These are phyloP conservation scores for Dimargaris xerosporica DNA, from an alignment of 192 early-diverging fungal genomes.

Conservation along the genomic window DNA sequence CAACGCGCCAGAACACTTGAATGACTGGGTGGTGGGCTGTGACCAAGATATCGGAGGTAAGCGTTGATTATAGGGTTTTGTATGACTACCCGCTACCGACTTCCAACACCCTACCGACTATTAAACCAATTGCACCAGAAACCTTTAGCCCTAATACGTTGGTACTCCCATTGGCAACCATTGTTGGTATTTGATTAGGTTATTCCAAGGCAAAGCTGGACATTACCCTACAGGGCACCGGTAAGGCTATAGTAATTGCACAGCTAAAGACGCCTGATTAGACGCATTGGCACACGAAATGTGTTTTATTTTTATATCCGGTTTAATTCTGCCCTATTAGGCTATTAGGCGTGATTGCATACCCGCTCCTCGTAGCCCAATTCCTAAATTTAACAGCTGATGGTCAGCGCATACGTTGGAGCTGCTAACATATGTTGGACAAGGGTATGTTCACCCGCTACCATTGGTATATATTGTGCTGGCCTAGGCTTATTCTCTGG, in stretches of 20 bases:
- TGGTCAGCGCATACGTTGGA: background rate
- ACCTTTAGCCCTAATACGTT: slow-evolving; percentile 9
- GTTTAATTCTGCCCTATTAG: background rate
- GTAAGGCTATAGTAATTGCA: slow-evolving; percentile 20
- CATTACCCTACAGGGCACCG: slow-evolving; percentile 38
- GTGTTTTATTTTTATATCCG: background rate
- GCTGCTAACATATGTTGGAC: background rate
- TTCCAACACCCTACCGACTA: background rate
- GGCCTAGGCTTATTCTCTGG: slow-evolving; percentile 56
- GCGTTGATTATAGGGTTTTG: background rate
- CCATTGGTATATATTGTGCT: background rate
- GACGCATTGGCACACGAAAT: background rate
- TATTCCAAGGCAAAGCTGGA: slow-evolving; percentile 63
- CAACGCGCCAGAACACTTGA: slow-evolving; percentile 42
- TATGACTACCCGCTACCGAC: background rate
- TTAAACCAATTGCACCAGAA: background rate
- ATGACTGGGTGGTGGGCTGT: slow-evolving; percentile 66
- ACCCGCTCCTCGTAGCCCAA: background rate
- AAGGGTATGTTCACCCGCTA: no score
- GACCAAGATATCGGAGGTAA: slow-evolving; percentile 81
- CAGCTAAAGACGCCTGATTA: slow-evolving; percentile 13
- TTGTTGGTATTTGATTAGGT: slow-evolving; percentile 20
- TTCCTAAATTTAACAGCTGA: background rate
- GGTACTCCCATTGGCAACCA: background rate
- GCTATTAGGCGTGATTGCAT: background rate